Base-by-base conservation (phyloP, 208 protist genomes). In the Herpetomonas samuelpessoai region DNA sequence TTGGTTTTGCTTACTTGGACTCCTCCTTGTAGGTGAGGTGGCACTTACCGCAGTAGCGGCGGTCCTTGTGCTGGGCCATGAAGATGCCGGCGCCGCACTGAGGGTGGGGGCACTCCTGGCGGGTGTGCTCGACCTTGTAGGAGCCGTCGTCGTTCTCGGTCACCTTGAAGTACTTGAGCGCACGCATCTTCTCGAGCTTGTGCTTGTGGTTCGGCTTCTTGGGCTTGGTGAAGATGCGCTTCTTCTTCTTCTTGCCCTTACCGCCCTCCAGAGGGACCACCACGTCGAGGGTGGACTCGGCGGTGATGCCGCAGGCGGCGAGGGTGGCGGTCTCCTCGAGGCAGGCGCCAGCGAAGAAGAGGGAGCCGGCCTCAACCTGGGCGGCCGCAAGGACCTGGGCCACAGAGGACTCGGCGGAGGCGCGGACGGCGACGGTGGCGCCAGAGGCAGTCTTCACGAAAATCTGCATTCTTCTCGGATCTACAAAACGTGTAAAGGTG, bases 1-100 rank as follows among this genome's bases (percentile, higher is more conserved):
- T 14, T 6, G 9, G 35, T 14, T 14, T 41, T 14, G 14, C 35
- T 41, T 86, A 82, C 73, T 77, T 79, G 71, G 50, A 44, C 66
- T 94, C 73, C 46, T 63, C 31, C 51, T 85, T 83, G 79, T 93
- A 98, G 71, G 98, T 99, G 45, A 98, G 80, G 78, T 97, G 86
- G 89, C 99, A 99, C 90, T 99, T 99, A 70, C 99, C 99, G 88
- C 99, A 99, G 89, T 99, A 99, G 71, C 99, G 87, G 66, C 99
- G 95, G 66, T 99, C 95, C 71, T 95, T 97, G 85, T 99, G 98
- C 67, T 88, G 86, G 41, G 98, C 98, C 96, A 99, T 98, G 95
- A 99, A 99, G 68, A 99, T 83, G 71, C 98, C 98, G 49, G 98
- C 88, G 57, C 98, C 98, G 83, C 98, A 99, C 49, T 81, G 69